Evolutionary conservation across 176 grass and related monocot species (phyloP).

Genomic region (Cocos nucifera): DNA sequence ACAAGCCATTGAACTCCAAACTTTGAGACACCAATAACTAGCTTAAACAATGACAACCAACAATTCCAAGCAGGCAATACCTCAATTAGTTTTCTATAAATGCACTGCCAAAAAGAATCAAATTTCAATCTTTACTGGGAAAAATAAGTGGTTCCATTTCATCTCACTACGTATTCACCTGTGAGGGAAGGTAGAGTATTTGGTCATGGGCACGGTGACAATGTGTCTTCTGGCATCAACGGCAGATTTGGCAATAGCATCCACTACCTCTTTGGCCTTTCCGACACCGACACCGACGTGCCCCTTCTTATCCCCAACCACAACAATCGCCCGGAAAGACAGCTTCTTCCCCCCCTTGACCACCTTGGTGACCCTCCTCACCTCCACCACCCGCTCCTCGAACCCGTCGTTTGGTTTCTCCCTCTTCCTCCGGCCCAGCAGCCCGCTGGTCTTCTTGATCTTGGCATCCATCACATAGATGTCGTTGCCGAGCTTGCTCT

Average conservation of each 20-base stretch:
- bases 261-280: conserved; percentile 76
- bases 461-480: conserved; percentile 46
- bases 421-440: conserved; percentile 50
- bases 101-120: too few relatives aligned
- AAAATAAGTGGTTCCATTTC: too few relatives aligned
- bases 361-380: conserved; percentile 70
- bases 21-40: too few relatives aligned
- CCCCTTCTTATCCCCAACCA: conserved; percentile 75
- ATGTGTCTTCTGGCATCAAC: conserved; percentile 73
- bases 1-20: too few relatives aligned
- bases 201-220: conserved; percentile 78
- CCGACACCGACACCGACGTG: conserved; percentile 69
- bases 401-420: conserved; percentile 66
- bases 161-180: conserved; percentile 33
- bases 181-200: conserved; percentile 79
- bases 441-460: conserved; percentile 35
- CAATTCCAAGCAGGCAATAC: too few relatives aligned
- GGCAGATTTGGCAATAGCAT: conserved; percentile 70
- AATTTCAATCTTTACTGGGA: too few relatives aligned
- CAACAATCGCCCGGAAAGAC: conserved; percentile 67
- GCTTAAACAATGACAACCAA: too few relatives aligned
- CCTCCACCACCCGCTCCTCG: conserved; percentile 74
- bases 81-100: too few relatives aligned
- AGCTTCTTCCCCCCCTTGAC: conserved; percentile 89
- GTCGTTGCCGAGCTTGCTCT: conserved; percentile 50